Base-by-base conservation (phyloP, 106 monocot genomes). In the Platanthera guangdongensis region DNA sequence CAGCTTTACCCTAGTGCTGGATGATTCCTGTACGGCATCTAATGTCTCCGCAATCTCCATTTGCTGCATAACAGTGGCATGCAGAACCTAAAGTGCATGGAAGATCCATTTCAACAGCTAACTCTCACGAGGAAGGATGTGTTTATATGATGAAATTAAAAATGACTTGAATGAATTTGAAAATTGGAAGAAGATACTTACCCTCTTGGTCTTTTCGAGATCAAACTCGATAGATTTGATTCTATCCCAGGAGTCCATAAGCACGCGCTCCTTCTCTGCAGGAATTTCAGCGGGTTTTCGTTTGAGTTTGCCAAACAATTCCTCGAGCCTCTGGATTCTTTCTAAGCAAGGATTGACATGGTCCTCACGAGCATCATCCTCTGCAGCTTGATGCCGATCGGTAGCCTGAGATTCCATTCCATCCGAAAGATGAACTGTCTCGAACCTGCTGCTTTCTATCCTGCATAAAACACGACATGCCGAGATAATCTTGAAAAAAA, bases 121-220 rank as follows among this genome's bases (percentile, higher is more conserved):
- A 32, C 57, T 57, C 18, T 6, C 6, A 57, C 15, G 39, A 39
- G 39, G 39, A 39, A 39, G 39, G 39, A 39, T 39, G 39, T 39
- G 3, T 39, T 39, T 39, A 39, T 39, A 57, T 57, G 14, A 4
- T 57, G 6, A 57, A 14, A 57, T 14, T 57, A 57, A 57, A 57
- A 16, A 57, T 14, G 14, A 57, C 55, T 12, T 12, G 15, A 4
- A 55, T 13, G 0, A 55, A 21, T 5, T 22, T 63, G 22, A 48
- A 51, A 69, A 68, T 18, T 10, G 52, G 7, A 57, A 53, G 28
- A 4, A 9, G 46, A 72, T 50, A 71, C 78, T 71, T 86, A 93
- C 95, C 76, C 85, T 92, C 73, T 99, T 99, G 32, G 99, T 99
- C 75, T 87, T 90, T 48, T 88, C 90, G 48, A 99, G 94, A 57